phyloP scores from a whole-genome alignment of 768 basidiomycete genomes.

The Termitomyces eurrhizus region DNA sequence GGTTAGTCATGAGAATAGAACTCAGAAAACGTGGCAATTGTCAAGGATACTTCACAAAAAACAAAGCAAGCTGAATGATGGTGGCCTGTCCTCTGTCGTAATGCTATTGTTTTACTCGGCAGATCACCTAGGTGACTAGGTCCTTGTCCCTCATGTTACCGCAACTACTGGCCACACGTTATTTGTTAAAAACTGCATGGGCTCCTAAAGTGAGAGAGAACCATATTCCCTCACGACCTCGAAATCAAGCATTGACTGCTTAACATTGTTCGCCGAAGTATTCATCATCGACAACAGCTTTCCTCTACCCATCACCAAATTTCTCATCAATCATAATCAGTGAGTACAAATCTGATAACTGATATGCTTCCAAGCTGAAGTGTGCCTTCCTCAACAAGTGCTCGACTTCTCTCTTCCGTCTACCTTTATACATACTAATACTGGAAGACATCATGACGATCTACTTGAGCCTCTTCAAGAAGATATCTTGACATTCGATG shows the following conservation, averaged over 20 bases:
- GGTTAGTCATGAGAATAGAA: not conserved
- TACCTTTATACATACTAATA: not conserved
- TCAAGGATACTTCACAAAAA: not conserved
- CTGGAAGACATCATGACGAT: not conserved
- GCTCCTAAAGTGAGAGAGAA: not conserved
- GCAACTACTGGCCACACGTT: no score
- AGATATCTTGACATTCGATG: slow-evolving; percentile 2
- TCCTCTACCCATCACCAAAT: not conserved
- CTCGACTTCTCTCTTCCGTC: not conserved
- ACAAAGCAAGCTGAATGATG: slow-evolving; percentile 1
- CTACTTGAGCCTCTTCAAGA: slow-evolving; percentile 6
- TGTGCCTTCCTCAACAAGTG: not conserved
- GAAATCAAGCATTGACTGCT: not conserved
- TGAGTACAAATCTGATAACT: not conserved
- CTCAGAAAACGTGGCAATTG: not conserved
- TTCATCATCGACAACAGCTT: not conserved
- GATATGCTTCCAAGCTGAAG: not conserved
- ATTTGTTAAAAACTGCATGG: no score
- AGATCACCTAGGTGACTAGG: slow-evolving; percentile 8
- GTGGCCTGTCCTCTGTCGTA: not conserved
- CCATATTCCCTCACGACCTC: not conserved
- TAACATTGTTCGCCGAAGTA: not conserved
- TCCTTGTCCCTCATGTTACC: not conserved
- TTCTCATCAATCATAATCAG: not conserved
- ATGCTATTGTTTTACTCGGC: not conserved